These are phyloP conservation scores for Chondrus crispus DNA, from an alignment of 23 red algal genomes.

Conservation along the genomic window DNA sequence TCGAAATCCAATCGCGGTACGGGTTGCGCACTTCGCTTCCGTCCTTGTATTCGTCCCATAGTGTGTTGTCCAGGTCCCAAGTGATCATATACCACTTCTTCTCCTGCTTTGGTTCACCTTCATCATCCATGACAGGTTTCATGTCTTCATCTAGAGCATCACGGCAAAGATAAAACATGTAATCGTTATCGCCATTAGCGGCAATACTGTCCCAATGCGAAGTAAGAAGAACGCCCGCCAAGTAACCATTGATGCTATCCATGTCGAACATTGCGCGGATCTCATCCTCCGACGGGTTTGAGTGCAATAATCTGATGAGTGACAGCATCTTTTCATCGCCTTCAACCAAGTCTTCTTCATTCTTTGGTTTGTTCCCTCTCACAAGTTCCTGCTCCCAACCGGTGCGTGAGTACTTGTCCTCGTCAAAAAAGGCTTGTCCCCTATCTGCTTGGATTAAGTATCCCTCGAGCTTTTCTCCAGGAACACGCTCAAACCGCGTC, in stretches of 20 bases:
- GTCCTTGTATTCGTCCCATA: background rate
- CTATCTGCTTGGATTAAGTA: constrained; percentile 31
- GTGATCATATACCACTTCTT: constrained; percentile 54
- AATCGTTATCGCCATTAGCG: constrained; percentile 48
- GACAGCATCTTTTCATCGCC: constrained; percentile 29
- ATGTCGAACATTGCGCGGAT: constrained; percentile 14
- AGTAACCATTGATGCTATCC: constrained; percentile 37
- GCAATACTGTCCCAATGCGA: constrained; percentile 44
- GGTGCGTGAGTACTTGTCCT: background rate
- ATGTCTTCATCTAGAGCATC: background rate
- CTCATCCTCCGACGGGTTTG: background rate
- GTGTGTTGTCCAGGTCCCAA: constrained; percentile 51
- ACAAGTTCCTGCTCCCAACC: constrained; percentile 42
- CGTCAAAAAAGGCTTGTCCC: constrained; percentile 13
- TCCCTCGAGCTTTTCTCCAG: constrained; percentile 27
- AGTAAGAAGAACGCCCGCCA: constrained; percentile 9
- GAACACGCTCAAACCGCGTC: constrained; percentile 27
- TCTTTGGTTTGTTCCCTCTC: constrained; percentile 36
- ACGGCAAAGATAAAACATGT: constrained; percentile 34
- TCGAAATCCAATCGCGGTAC: constrained; percentile 20
- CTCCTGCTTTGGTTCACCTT: background rate
- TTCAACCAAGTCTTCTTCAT: constrained; percentile 29
- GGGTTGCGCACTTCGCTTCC: background rate
- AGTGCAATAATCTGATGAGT: constrained; percentile 1
- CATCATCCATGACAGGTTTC: constrained; percentile 1